These are phyloP conservation scores for Termitomyces sp. DNA, from an alignment of 768 basidiomycete species.

Conservation along the genomic window DNA sequence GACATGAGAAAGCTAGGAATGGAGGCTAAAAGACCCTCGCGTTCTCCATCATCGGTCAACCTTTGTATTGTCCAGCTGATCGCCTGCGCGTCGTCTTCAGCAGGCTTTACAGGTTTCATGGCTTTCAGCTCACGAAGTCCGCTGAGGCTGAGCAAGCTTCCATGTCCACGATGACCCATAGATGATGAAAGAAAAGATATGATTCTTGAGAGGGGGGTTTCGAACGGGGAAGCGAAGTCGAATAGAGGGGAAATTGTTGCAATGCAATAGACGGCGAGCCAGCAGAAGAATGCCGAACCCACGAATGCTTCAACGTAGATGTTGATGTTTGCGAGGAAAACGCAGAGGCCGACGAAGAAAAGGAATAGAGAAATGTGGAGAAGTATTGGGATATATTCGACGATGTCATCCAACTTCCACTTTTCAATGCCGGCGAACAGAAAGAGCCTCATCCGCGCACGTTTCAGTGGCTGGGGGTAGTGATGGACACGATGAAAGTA, in stretches of 20 bases:
- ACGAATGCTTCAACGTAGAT: neutral
- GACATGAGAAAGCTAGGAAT: neutral
- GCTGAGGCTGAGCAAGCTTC: neutral
- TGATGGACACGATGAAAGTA: conserved; percentile 1
- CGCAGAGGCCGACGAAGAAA: conserved; percentile 3
- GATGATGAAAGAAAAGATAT: neutral
- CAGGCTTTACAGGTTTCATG: neutral
- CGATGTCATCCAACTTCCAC: conserved; percentile 4
- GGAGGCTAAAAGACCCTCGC: neutral
- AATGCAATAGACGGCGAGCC: neutral
- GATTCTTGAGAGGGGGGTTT: conserved; percentile 1
- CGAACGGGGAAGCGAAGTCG: conserved; percentile 2
- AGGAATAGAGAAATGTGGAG: conserved; percentile 7
- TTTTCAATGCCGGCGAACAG: neutral
- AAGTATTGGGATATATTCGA: neutral
- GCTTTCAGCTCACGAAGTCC: neutral
- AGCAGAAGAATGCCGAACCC: neutral
- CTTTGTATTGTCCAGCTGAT: neutral
- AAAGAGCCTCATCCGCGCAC: neutral
- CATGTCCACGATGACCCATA: neutral
- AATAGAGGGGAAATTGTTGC: conserved; percentile 1
- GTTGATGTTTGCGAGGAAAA: neutral
- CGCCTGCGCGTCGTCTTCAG: neutral
- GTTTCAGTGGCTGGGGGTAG: neutral
- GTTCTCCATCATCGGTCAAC: neutral